Conservation (phyloP, 805 yeast species). For the Lipomyces kockii region DNA sequence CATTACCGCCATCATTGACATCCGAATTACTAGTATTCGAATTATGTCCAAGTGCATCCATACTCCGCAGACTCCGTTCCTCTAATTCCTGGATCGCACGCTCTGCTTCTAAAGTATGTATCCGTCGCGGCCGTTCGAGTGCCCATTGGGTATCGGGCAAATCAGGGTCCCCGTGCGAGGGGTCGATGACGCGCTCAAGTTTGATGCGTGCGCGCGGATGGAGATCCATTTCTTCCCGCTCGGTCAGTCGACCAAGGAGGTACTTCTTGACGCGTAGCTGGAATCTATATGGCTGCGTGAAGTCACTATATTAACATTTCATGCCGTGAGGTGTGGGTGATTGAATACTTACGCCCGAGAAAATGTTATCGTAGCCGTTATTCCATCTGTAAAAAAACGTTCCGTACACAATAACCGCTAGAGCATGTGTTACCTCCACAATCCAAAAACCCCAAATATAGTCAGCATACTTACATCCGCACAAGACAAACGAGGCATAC, state of each 20-base stretch:
- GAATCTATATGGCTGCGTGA: constrained; percentile 56
- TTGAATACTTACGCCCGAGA: constrained; percentile 52
- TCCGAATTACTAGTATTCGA: not conserved
- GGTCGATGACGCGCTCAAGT: constrained; percentile 42
- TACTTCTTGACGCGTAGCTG: constrained; percentile 62
- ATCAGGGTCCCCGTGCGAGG: constrained; percentile 45
- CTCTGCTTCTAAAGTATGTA: constrained; percentile 77
- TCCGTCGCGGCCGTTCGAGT: constrained; percentile 69
- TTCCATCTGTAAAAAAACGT: constrained; percentile 83
- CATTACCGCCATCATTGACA: not conserved
- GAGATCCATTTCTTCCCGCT: constrained; percentile 68
- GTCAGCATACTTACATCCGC: constrained; percentile 39
- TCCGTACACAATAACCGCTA: constrained; percentile 58
- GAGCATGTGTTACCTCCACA: constrained; percentile 38
- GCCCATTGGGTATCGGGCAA: constrained; percentile 50
- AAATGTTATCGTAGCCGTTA: constrained; percentile 77
- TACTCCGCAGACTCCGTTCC: constrained; percentile 50
- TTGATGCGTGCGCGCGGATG: constrained; percentile 50
- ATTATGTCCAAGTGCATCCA: not conserved
- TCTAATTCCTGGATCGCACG: constrained; percentile 70
- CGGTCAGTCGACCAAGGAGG: constrained; percentile 58
- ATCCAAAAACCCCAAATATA: constrained; percentile 30
- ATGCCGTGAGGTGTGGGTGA: not conserved
- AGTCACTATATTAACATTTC: not conserved
- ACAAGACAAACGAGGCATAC: constrained; percentile 28